A percentile compares a stretch with the other conserved stretches of the same genome.
phyloP scores from a whole-genome alignment of 2,329 filamentous ascomycete species.

The Didymella arachidicola region DNA sequence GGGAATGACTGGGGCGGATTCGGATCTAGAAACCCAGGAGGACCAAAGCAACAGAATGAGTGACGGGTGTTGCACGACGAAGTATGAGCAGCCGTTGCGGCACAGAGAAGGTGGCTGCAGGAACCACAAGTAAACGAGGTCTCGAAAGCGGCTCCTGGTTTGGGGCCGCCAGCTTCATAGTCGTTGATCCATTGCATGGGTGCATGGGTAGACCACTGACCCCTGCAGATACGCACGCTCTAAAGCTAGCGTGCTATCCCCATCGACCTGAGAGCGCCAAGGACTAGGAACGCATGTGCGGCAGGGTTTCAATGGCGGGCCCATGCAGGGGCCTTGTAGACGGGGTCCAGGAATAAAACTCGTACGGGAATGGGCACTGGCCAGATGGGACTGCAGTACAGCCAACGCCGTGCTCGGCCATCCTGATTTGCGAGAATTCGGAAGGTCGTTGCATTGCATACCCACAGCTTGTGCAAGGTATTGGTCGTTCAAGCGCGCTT shows the following conservation, averaged over 20 bases:
- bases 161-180: conserved; percentile 41
- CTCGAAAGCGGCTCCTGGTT: conserved; percentile 40
- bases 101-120: conserved; percentile 35
- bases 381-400: conserved; percentile 19
- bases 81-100: conserved; percentile 38
- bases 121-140: conserved; percentile 31
- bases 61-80: conserved; percentile 40
- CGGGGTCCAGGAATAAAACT: conserved; percentile 39
- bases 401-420: conserved; percentile 10
- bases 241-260: conserved; percentile 29
- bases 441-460: conserved; percentile 15
- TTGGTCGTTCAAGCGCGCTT: conserved; percentile 12
- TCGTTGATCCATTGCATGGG: conserved; percentile 41
- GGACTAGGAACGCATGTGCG: conserved; percentile 30
- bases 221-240: conserved; percentile 38
- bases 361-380: conserved; percentile 32
- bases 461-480: conserved; percentile 6
- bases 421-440: conserved; percentile 17
- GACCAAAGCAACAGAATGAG: conserved; percentile 31
- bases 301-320: conserved; percentile 35
- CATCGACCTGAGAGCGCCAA: conserved; percentile 32
- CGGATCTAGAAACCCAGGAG: conserved; percentile 34
- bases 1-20: conserved; percentile 34
- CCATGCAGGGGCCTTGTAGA: conserved; percentile 26
- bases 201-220: conserved; percentile 28